A percentile compares a stretch with the other conserved stretches of the same genome.
These are phyloP conservation scores for Coffea eugenioides DNA, from an alignment of 257 asterid species.

Conservation along the genomic window DNA sequence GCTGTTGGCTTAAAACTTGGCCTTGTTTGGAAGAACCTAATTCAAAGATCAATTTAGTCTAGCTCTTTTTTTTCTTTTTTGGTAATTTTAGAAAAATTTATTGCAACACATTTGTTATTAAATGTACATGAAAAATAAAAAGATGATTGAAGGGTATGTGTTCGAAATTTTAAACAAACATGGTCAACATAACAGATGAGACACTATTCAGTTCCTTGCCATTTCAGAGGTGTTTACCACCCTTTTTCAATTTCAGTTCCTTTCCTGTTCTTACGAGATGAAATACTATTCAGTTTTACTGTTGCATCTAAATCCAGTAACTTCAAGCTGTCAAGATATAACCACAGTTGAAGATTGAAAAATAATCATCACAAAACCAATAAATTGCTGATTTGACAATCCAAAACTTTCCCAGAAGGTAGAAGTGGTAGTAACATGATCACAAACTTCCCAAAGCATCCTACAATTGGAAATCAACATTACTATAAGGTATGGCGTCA, in stretches of 20 bases:
- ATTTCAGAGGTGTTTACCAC: too few species aligned
- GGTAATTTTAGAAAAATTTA: too few species aligned
- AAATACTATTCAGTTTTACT: not conserved
- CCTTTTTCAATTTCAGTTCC: not conserved
- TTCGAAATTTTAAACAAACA: too few species aligned
- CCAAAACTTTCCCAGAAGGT: not conserved
- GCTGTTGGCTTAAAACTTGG: too few species aligned
- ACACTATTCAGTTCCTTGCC: too few species aligned
- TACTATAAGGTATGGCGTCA: not conserved
- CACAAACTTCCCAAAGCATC: not conserved
- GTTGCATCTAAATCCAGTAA: not conserved
- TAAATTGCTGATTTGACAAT: not conserved
- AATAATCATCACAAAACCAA: not conserved
- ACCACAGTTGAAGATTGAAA: not conserved
- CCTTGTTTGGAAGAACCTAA: too few species aligned
- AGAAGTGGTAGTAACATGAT: not conserved
- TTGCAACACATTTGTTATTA: too few species aligned
- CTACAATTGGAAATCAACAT: conserved; percentile 1
- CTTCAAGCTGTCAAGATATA: not conserved
- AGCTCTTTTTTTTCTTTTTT: too few species aligned
- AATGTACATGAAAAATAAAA: too few species aligned
- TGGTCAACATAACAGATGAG: too few species aligned
- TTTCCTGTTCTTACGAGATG: not conserved
- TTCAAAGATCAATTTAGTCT: too few species aligned
- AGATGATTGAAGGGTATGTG: too few species aligned